Evolutionary conservation across 305 asterid genomes (phyloP).

Genomic region (Rubia balearica): DNA sequence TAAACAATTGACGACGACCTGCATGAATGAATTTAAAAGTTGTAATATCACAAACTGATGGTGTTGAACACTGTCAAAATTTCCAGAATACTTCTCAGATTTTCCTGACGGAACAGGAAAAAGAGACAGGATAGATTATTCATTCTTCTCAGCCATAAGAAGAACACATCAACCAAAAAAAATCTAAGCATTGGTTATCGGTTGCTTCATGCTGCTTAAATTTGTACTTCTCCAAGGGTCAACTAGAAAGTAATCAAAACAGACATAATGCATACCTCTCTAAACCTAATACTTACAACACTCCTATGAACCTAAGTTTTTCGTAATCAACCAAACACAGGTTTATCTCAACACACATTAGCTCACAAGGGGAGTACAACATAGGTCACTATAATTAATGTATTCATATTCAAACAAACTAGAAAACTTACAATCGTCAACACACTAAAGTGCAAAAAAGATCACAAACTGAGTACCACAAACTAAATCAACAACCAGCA

Average conservation of each 20-base stretch:
- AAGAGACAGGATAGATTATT: background rate
- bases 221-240: background rate
- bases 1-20: conserved; percentile 65
- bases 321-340: background rate
- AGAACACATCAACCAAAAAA: background rate
- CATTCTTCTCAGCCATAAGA: background rate
- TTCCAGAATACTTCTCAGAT: background rate
- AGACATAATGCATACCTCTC: background rate
- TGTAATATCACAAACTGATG: background rate
- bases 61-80: background rate
- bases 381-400: background rate
- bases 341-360: background rate
- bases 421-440: background rate
- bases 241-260: background rate
- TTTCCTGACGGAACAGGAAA: background rate
- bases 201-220: background rate
- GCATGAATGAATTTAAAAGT: conserved; percentile 11
- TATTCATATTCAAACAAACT: background rate
- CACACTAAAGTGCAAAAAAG: background rate
- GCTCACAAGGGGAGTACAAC: no score
- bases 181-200: background rate
- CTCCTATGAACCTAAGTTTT: background rate
- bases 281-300: background rate
- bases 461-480: background rate
- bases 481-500: background rate